phyloP scores from a whole-genome alignment of 176 grass and related monocot species.

The Avena eriantha region DNA sequence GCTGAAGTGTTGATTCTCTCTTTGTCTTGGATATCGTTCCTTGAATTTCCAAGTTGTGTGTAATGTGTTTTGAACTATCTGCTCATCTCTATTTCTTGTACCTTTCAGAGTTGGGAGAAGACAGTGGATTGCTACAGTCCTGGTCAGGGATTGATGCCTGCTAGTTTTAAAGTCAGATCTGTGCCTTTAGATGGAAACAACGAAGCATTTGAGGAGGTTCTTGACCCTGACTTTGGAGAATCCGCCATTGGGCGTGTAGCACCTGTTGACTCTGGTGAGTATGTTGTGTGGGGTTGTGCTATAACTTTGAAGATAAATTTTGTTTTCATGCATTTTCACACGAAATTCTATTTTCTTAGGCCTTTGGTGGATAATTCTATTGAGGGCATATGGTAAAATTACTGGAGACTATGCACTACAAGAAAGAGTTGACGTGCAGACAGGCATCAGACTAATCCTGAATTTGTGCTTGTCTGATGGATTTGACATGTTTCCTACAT shows the following conservation, averaged over 20 bases:
- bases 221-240: conserved; percentile 96
- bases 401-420: conserved; percentile 91
- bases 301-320: conserved; percentile 9
- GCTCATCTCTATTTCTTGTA: conserved; percentile 3
- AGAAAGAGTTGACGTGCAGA: conserved; percentile 96
- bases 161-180: conserved; percentile 97
- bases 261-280: conserved; percentile 95
- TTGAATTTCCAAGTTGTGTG: neutral
- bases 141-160: conserved; percentile 93
- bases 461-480: conserved; percentile 96
- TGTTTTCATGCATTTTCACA: conserved; percentile 22
- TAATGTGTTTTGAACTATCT: conserved; percentile 12
- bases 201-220: conserved; percentile 94
- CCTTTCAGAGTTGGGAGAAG: conserved; percentile 89
- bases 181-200: conserved; percentile 94
- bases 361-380: conserved; percentile 96
- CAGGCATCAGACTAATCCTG: conserved; percentile 84
- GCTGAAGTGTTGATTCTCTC: neutral
- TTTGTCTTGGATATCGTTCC: neutral
- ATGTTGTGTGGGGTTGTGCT: neutral
- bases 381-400: conserved; percentile 93
- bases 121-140: conserved; percentile 97
- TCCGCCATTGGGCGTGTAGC: conserved; percentile 97
- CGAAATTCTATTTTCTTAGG: conserved; percentile 56
- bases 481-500: conserved; percentile 97